Percentiles rank a stretch among this genome's conserved stretches.
phyloP scores from a whole-genome alignment of 2,329 filamentous ascomycete genomes.

The Emmonsia crescens region DNA sequence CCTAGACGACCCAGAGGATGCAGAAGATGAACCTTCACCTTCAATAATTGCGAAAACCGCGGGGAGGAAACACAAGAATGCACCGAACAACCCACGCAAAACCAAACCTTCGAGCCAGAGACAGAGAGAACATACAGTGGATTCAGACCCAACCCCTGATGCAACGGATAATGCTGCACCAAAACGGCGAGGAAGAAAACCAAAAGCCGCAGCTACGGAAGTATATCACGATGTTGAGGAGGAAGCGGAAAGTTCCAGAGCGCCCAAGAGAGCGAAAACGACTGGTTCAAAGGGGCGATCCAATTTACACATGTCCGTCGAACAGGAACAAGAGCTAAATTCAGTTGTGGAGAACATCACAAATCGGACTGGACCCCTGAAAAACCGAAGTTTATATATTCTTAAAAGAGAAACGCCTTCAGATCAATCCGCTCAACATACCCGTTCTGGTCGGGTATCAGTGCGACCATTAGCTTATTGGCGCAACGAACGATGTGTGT shows the following conservation, averaged over 20 bases:
- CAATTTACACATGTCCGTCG: conserved; percentile 20
- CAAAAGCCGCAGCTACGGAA: conserved; percentile 16
- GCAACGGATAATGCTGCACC: conserved; percentile 14
- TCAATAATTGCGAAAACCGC: conserved; percentile 7
- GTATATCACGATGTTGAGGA: conserved; percentile 14
- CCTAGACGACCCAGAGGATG: conserved; percentile 7
- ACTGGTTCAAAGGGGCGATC: conserved; percentile 16
- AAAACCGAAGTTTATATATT: conserved; percentile 40
- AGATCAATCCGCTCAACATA: conserved; percentile 48
- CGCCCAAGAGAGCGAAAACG: conserved; percentile 25
- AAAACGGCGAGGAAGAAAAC: conserved; percentile 23
- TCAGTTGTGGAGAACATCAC: conserved; percentile 35
- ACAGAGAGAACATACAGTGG: background rate
- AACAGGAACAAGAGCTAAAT: conserved; percentile 29
- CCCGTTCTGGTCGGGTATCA: conserved; percentile 68
- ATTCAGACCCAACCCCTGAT: background rate
- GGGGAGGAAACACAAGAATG: conserved; percentile 12
- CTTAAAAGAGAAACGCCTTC: conserved; percentile 42
- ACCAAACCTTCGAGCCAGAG: background rate
- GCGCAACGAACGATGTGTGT: conserved; percentile 71
- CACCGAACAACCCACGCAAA: background rate
- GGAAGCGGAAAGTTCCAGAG: conserved; percentile 18
- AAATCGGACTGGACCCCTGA: conserved; percentile 35
- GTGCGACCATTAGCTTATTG: conserved; percentile 73
- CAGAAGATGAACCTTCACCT: conserved; percentile 6